Conservation (phyloP, 2,329 filamentous ascomycete genomes). For the Talaromyces sp. region DNA sequence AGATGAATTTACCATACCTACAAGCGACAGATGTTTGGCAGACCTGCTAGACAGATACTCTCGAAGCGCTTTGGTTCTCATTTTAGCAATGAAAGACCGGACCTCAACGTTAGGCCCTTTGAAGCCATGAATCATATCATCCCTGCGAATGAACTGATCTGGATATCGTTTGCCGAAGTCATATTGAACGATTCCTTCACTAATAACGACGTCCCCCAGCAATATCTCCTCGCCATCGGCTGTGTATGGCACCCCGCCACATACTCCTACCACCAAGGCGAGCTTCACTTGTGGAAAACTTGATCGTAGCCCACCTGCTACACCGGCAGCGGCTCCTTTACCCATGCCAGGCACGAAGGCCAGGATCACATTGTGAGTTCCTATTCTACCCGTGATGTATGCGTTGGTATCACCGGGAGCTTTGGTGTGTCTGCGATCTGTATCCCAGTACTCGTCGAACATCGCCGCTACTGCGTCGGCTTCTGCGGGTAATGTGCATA, state of each 20-base stretch:
- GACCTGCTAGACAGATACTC: no score
- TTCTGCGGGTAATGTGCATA: no score
- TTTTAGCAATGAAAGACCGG: no score
- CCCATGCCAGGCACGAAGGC: not conserved
- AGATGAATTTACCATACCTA: no score
- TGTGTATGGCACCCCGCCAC: not conserved
- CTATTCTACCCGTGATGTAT: slow-evolving; percentile 1
- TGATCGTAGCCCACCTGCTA: not conserved
- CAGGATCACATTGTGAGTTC: not conserved
- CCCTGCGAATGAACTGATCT: no score
- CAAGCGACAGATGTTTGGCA: no score
- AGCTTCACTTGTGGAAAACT: not conserved
- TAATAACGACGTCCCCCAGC: slow-evolving; percentile 31
- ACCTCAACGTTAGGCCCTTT: no score
- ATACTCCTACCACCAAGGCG: slow-evolving; percentile 3
- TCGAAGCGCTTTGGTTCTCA: no score
- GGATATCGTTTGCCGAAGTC: slow-evolving; percentile 19
- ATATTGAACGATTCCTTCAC: slow-evolving; percentile 26
- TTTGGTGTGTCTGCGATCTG: not conserved
- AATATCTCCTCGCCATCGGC: not conserved
- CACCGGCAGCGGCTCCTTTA: not conserved
- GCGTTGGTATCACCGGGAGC: not conserved
- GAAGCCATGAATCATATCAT: no score
- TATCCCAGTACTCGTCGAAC: no score
- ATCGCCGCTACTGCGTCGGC: no score